phyloP scores from a whole-genome alignment of 1,284 basidiomycete genomes.

The Pyrrhoderma noxium region DNA sequence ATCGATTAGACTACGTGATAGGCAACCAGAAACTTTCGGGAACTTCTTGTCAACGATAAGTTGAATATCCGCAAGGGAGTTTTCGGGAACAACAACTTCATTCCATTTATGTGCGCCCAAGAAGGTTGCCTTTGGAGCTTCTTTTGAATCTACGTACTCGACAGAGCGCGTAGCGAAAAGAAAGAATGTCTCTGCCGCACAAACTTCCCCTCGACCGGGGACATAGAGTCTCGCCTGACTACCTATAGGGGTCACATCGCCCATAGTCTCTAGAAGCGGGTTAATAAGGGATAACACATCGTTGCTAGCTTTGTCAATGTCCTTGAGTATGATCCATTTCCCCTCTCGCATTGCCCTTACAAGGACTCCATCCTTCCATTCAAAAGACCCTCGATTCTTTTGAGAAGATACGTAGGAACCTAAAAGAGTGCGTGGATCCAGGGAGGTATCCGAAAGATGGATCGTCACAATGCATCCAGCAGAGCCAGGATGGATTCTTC shows the following conservation, averaged over 20 bases:
- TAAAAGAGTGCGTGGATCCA: slow-evolving; percentile 90
- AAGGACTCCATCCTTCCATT: slow-evolving; percentile 94
- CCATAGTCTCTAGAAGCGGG: slow-evolving; percentile 77
- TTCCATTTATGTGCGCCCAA: slow-evolving; percentile 78
- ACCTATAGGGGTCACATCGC: slow-evolving; percentile 70
- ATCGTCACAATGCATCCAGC: slow-evolving; percentile 70
- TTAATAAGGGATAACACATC: slow-evolving; percentile 84
- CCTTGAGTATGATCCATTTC: slow-evolving; percentile 91
- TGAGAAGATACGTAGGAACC: slow-evolving; percentile 92
- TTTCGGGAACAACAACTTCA: slow-evolving; percentile 60
- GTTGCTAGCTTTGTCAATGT: slow-evolving; percentile 83
- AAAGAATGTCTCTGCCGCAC: slow-evolving; percentile 68
- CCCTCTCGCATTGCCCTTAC: slow-evolving; percentile 88
- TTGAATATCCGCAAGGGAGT: slow-evolving; percentile 58
- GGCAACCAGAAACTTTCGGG: slow-evolving; percentile 44
- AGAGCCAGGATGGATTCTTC: slow-evolving; percentile 49
- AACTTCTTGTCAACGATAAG: slow-evolving; percentile 65
- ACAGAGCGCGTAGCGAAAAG: slow-evolving; percentile 78
- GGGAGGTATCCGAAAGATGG: slow-evolving; percentile 88
- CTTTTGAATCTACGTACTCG: slow-evolving; percentile 34
- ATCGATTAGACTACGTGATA: slow-evolving; percentile 45
- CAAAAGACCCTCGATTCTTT: slow-evolving; percentile 82
- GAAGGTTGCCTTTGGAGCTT: slow-evolving; percentile 55
- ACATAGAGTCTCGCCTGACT: slow-evolving; percentile 62
- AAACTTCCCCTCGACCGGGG: slow-evolving; percentile 60